Evolutionary conservation across 176 grass and related monocot species (phyloP), one percentile per base, ranked within the genome.

Genomic region (Poa pratensis): DNA sequence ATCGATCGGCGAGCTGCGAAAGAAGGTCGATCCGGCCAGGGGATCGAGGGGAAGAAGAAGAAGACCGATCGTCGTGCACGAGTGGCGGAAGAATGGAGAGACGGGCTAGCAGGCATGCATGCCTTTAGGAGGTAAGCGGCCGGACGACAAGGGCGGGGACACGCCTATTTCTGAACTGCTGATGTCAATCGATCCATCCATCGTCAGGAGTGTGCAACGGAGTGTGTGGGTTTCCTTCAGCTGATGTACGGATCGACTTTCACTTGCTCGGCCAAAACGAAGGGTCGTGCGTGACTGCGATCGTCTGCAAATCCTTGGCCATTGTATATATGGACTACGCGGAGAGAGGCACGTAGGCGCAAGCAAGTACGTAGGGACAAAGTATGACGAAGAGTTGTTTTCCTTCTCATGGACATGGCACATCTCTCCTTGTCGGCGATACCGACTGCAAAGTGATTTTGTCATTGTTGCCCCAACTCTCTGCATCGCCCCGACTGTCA

Each of bases 141-240:
- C 64, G 69, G 43, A 66, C 78, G 77, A 17, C 85, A 74, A 80
- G 6, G 30, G 8, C 85, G 85, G 78, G 59, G 58, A 54, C 28
- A 10, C 76, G 26, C 37, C 84, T 46, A 80, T 80, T 80, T 80
- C 60, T 64, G 58, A 79, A 27, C 59, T 27, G 23, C 58, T 5
- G 28, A 19, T 10, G 12, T 5, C 40, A 45, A 43, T 24, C n/a
- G 55, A 27, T 46, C 23, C 2, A 32, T 40, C 37, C 37, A 39
- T 39, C 37, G 37, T 40, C 37, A 40, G 37, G 42, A 45, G 43
- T 45, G 45, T 48, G 45, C 9, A 20, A 35, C 64, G 64, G 15
- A 68, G 15, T 68, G 65, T 20, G 67, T 11, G 35, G 5, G 27
- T 65, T 64, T 65, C 16, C 61, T 69, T 40, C 34, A 69, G 34